These are phyloP conservation scores for Chrysopogon serrulatus DNA, from an alignment of 176 grass and related monocot genomes.

Conservation along the genomic window DNA sequence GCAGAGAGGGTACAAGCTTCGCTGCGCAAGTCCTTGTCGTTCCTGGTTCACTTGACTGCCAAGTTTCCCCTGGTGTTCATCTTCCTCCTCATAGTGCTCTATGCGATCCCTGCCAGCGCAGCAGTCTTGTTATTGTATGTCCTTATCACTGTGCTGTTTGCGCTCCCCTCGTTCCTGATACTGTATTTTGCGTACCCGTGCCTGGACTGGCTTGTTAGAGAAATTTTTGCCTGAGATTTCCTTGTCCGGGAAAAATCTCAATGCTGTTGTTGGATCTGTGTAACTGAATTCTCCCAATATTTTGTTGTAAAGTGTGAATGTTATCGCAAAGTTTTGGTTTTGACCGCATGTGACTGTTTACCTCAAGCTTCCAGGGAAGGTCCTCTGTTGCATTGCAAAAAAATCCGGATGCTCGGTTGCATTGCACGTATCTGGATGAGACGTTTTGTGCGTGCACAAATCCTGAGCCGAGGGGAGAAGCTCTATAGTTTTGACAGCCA, in stretches of 20 bases:
- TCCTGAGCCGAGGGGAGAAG: neutral
- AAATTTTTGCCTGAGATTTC: conserved; percentile 63
- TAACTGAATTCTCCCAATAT: neutral
- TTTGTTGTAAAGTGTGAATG: neutral
- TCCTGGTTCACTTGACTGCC: conserved; percentile 57
- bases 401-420: neutral
- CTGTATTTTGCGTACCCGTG: conserved; percentile 76
- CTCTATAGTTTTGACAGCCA: neutral
- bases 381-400: neutral
- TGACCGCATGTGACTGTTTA: neutral
- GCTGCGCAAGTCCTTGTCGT: conserved; percentile 52
- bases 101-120: conserved; percentile 70
- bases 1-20: conserved; percentile 57
- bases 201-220: conserved; percentile 69
- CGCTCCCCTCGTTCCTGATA: conserved; percentile 64
- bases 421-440: neutral
- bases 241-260: neutral
- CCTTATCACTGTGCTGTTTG: conserved; percentile 61
- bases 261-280: neutral
- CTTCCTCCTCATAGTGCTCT: conserved; percentile 77
- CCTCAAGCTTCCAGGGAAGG: neutral
- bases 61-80: conserved; percentile 70
- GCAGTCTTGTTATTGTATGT: conserved; percentile 50
- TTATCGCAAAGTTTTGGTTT: neutral
- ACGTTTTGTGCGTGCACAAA: neutral